Evolutionary conservation across 2,329 filamentous ascomycete genomes (phyloP).

Genomic region (Fusarium beomiforme): DNA sequence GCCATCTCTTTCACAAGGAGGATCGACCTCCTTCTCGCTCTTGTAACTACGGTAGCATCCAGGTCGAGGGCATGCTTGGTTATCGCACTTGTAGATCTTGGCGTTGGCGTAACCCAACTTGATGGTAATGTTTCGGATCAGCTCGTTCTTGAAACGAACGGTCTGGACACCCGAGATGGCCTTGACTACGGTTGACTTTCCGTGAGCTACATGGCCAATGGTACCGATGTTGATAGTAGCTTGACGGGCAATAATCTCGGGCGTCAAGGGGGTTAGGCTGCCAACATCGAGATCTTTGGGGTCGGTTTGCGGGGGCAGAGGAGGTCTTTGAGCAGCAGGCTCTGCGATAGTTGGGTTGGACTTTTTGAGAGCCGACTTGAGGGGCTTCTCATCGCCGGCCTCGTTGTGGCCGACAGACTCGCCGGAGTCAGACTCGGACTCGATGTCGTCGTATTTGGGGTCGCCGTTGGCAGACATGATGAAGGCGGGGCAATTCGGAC

Average conservation of each 20-base stretch:
- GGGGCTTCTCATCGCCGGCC: conserved; percentile 70
- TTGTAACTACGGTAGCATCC: conserved; percentile 97
- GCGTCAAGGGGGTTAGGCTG: conserved; percentile 83
- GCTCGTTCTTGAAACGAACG: conserved; percentile 99
- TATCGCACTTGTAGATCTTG: conserved; percentile 99
- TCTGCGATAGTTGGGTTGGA: conserved; percentile 62
- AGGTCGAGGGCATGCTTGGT: conserved; percentile 86
- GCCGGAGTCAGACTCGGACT: conserved; percentile 74
- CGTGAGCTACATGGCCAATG: conserved; percentile 98
- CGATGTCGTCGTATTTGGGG: conserved; percentile 75
- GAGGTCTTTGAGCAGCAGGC: conserved; percentile 63
- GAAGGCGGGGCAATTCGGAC: conserved; percentile 46
- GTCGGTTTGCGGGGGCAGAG: conserved; percentile 87
- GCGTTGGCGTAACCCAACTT: conserved; percentile 99
- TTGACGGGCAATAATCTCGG: conserved; percentile 97
- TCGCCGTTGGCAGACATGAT: conserved; percentile 69
- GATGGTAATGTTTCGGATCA: conserved; percentile 99
- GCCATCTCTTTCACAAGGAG: conserved; percentile 92
- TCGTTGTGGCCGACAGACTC: conserved; percentile 72
- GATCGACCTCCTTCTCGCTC: conserved; percentile 98
- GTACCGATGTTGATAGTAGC: conserved; percentile 99
- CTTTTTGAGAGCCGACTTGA: conserved; percentile 91
- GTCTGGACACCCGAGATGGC: conserved; percentile 99
- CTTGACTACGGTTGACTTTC: conserved; percentile 98
- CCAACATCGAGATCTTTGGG: conserved; percentile 87